These are phyloP conservation scores for Ceratocystis cubensis DNA, from an alignment of 2,329 filamentous ascomycete genomes.

Conservation along the genomic window DNA sequence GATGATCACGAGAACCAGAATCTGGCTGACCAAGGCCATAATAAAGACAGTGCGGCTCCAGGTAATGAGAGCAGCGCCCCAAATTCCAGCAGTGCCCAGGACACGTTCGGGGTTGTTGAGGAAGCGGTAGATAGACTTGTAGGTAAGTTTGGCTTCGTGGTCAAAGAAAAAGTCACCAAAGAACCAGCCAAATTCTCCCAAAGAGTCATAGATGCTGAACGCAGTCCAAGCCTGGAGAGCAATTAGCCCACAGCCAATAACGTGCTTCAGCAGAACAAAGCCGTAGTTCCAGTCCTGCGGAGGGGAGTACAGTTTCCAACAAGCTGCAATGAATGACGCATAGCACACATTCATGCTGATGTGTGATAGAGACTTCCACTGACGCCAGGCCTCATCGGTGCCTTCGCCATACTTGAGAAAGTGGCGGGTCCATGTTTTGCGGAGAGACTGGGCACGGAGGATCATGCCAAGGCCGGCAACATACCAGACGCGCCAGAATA, in stretches of 20 bases:
- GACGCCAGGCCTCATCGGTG: conserved; percentile 82
- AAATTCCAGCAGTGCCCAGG: conserved; percentile 85
- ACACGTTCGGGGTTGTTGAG: conserved; percentile 95
- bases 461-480: conserved; percentile 76
- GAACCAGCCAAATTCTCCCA: conserved; percentile 98
- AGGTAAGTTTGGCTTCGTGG: conserved; percentile 74
- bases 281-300: conserved; percentile 79
- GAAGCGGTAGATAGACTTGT: conserved; percentile 95
- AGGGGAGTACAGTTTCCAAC: conserved; percentile 92
- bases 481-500: conserved; percentile 83
- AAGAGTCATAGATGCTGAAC: conserved; percentile 82
- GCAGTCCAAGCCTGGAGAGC: conserved; percentile 87
- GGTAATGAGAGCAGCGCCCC: conserved; percentile 88
- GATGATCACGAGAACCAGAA: conserved; percentile 75
- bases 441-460: conserved; percentile 71
- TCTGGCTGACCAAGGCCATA: conserved; percentile 72
- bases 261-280: conserved; percentile 74
- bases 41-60: conserved; percentile 79
- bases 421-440: conserved; percentile 92
- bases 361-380: conserved; percentile 96
- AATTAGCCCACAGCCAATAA: conserved; percentile 67
- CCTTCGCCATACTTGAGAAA: conserved; percentile 95
- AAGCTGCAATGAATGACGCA: conserved; percentile 73
- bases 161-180: conserved; percentile 98
- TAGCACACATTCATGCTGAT: conserved; percentile 86